Evolutionary conservation across 1,284 basidiomycete genomes (phyloP), one percentile per base, ranked within the genome.

Genomic region (Malassezia obtusa): DNA sequence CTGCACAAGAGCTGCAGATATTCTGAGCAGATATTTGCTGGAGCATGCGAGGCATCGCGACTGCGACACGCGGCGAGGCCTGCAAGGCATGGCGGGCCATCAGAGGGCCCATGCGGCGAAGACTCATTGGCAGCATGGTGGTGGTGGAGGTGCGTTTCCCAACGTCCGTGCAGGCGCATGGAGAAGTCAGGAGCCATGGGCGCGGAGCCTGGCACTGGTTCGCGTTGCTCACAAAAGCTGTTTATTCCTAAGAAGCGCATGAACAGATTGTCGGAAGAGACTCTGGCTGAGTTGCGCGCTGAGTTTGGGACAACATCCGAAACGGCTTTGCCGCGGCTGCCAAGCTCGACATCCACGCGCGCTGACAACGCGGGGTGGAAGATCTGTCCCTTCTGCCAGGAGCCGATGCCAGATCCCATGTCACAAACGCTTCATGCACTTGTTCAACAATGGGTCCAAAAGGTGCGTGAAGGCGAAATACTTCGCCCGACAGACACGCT

Each of bases 401-500:
- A 44, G 19, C 30, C 35, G 3, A 35, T 56, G 22, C 24, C 38
- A 11, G 19, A 46, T 4, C 44, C 53, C 6, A 35, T 35, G 22
- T 50, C 53, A 1, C 11, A 3, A 5, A 30, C 21, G 30, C 44
- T 56, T 1, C 36, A 17, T 3, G 31, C 39, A 10, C 15, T 50
- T 45, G 49, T 44, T 7, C 35, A 31, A 8, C 38, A 50, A 12
- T 56, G 53, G 53, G 21, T 22, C 15, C 43, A 40, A 22, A 31
- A 33, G 11, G 10, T 33, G 17, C 21, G 28, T 14, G 24, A 11
- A 10, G 53, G 53, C 14, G 26, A 33, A 3, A 28, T 32, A 8
- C 28, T 56, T 7, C 48, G 53, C 7, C 44, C 53, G 19, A 56
- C 53, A 8, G 53, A 56, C 38, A 56, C 53, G 17, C 31, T 56